Base-by-base conservation (phyloP, 2,329 filamentous ascomycete genomes). In the Scortechinia acanthostroma region DNA sequence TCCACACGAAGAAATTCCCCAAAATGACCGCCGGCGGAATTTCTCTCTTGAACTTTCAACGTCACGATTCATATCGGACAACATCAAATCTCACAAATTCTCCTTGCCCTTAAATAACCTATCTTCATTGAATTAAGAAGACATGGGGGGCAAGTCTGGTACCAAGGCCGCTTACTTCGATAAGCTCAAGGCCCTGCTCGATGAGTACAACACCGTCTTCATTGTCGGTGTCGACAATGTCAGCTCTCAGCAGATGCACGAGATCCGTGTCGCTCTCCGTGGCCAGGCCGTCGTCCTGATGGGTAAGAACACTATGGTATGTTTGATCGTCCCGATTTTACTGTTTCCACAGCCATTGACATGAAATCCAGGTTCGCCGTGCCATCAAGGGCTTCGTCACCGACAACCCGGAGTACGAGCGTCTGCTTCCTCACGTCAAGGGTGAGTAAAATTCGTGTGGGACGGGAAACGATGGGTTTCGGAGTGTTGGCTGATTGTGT, bases 211-310 rank as follows among this genome's bases (percentile, higher is more conserved):
- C 71, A 91, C 87, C 65, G 87, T 97, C 77, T 97, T 98, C 88
- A 91, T 98, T 71, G 91, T 95, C 71, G 35, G 35, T 66, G 86
- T 91, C 67, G 88, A 97, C 89, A 98, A 97, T 98, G 93, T 98
- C 83, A 89, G 86, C 72, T 98, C 93, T 60, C 93, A 98, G 84
- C 94, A 98, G 85, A 98, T 98, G 94, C 93, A 98, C 88, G 93
- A 98, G 83, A 97, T 98, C 72, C 88, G 93, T 70, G 75, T 85
- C 64, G 74, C 88, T 63, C 87, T 98, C 70, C 91, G 93, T 69
- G 86, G 85, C 52, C 75, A 95, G 73, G 91, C 82, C 73, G 87
- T 97, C 60, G 91, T 98, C 61, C 80, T 98, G 75, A 97, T 97
- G 93, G 93, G 91, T 69, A 97, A 96, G 86, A 98, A 98, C 85